Evolutionary conservation across 2,329 filamentous ascomycete species (phyloP).

Genomic region (Curvularia hawaiiensis): DNA sequence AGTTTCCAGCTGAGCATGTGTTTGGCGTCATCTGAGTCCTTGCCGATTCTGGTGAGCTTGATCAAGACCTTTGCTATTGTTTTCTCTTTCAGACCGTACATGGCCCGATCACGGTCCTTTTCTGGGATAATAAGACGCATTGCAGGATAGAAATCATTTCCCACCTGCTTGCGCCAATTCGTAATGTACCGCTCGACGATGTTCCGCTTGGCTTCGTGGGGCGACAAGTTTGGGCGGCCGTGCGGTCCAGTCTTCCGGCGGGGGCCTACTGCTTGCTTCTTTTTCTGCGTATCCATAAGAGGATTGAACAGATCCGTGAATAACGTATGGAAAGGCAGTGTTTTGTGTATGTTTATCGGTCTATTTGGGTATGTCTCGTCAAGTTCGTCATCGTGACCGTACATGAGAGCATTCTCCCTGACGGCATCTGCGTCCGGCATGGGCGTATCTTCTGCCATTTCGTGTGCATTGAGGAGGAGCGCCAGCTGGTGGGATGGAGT

Average conservation of each 20-base stretch:
- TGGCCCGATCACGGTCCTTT: conserved; percentile 87
- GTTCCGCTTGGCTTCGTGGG: conserved; percentile 77
- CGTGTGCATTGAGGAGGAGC: conserved; percentile 20
- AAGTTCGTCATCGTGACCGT: conserved; percentile 53
- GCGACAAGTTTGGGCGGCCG: conserved; percentile 64
- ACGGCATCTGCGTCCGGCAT: conserved; percentile 52
- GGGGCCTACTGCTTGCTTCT: conserved; percentile 60
- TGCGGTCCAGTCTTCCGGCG: conserved; percentile 66
- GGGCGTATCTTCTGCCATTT: conserved; percentile 36
- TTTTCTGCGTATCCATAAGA: conserved; percentile 76
- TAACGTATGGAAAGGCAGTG: conserved; percentile 81
- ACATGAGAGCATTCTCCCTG: conserved; percentile 57
- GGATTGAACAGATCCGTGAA: conserved; percentile 83
- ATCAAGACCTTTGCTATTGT: conserved; percentile 89
- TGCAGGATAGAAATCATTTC: conserved; percentile 90
- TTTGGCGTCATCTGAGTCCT: conserved; percentile 85
- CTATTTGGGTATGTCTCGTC: conserved; percentile 72
- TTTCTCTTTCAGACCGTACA: conserved; percentile 95
- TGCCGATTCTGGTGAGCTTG: conserved; percentile 89
- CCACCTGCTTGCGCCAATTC: conserved; percentile 86
- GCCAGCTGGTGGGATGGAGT: neutral
- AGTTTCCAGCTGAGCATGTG: conserved; percentile 91
- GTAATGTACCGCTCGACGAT: conserved; percentile 87
- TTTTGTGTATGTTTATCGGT: conserved; percentile 79
- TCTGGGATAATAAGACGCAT: conserved; percentile 90